phyloP scores from a whole-genome alignment of 2,329 filamentous ascomycete genomes.

The Celoporthe dispersa region DNA sequence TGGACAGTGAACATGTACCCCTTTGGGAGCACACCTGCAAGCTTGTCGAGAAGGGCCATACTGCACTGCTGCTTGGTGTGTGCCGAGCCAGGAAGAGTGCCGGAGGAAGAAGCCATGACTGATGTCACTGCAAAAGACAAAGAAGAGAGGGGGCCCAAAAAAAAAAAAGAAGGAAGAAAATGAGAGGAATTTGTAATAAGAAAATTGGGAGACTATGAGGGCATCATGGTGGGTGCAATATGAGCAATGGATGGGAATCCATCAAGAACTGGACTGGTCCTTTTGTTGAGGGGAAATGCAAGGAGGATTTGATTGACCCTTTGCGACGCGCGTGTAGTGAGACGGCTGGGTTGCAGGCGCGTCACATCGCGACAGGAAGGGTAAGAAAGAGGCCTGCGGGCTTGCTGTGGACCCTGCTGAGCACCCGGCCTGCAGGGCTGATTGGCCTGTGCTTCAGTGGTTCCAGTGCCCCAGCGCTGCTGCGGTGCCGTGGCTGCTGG shows the following conservation, averaged over 20 bases:
- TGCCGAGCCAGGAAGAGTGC: constrained; percentile 27
- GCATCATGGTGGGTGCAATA: constrained; percentile 4
- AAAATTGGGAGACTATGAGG: neutral
- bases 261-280: neutral
- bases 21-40: constrained; percentile 58
- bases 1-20: constrained; percentile 69
- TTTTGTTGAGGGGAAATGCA: neutral
- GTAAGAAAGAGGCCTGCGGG: neutral
- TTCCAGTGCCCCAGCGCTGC: neutral
- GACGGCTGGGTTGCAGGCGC: neutral
- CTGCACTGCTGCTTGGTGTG: constrained; percentile 34
- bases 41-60: constrained; percentile 42
- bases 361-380: neutral
- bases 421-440: neutral
- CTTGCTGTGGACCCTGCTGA: neutral
- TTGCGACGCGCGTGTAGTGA: neutral
- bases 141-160: neutral
- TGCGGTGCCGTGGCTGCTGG: too few species aligned
- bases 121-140: neutral
- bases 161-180: neutral
- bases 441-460: neutral
- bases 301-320: neutral
- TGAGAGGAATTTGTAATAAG: neutral
- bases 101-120: constrained; percentile 24
- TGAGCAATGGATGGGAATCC: neutral